Percentiles rank a stretch among this genome's conserved stretches.
phyloP scores from a whole-genome alignment of 345 rosid genomes.

The Eucalyptus marginata region DNA sequence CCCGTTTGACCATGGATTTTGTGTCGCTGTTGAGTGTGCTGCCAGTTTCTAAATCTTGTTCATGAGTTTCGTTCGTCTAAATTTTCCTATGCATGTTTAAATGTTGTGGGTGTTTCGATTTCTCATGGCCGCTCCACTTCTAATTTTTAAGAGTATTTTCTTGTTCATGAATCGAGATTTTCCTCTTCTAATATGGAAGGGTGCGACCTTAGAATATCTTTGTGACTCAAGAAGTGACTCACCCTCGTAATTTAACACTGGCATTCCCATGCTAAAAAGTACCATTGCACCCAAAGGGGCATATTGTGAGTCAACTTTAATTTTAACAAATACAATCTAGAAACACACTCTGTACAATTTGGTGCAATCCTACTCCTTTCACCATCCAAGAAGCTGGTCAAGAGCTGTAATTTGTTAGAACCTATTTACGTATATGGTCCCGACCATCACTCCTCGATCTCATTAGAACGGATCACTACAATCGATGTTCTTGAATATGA shows the following conservation, averaged over 20 bases:
- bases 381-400: background rate
- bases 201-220: background rate
- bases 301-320: background rate
- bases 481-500: background rate
- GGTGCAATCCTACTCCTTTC: background rate
- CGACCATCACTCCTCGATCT: accelerated
- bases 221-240: background rate
- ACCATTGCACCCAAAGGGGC: background rate
- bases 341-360: background rate
- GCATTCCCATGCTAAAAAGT: background rate
- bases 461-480: background rate
- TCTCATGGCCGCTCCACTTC: background rate
- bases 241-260: background rate
- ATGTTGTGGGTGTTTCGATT: background rate
- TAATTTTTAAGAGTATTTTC: background rate
- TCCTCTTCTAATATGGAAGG: background rate
- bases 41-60: background rate
- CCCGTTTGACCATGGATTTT: background rate
- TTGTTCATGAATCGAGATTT: background rate
- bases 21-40: background rate
- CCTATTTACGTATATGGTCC: background rate
- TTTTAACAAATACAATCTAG: background rate
- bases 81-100: background rate
- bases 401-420: background rate
- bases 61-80: background rate